Conservation (phyloP, 2,329 filamentous ascomycete species). For the Calonectria pseudoreteaudii region DNA sequence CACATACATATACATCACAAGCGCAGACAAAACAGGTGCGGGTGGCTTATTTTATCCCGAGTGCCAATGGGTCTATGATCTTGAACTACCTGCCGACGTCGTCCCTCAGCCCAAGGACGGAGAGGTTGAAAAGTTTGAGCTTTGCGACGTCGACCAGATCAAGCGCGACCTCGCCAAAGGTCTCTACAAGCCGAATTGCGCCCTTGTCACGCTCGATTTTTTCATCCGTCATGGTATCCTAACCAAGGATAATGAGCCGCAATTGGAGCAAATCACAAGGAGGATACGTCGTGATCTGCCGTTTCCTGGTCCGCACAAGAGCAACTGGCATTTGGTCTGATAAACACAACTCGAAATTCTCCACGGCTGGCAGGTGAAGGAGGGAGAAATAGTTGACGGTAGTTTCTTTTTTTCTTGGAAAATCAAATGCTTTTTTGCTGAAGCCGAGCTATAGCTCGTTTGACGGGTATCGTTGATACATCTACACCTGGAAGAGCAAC, state of each 20-base stretch:
- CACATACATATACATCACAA: conserved; percentile 87
- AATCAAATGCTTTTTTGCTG: conserved; percentile 16
- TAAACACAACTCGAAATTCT: not conserved
- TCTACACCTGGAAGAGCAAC: conserved; percentile 35
- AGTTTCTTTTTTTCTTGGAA: not conserved
- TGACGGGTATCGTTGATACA: conserved; percentile 43
- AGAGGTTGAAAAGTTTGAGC: conserved; percentile 87
- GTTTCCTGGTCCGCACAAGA: conserved; percentile 77
- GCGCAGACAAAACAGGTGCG: conserved; percentile 82
- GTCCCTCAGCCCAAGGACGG: conserved; percentile 83
- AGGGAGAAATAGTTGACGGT: not conserved
- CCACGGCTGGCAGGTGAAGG: not conserved
- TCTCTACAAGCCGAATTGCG: conserved; percentile 94
- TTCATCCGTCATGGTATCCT: conserved; percentile 87
- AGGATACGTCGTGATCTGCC: conserved; percentile 83
- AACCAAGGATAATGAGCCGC: conserved; percentile 80
- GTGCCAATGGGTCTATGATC: conserved; percentile 90
- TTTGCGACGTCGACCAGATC: conserved; percentile 83
- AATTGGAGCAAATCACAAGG: conserved; percentile 80
- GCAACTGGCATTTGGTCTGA: conserved; percentile 42
- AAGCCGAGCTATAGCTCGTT: conserved; percentile 26
- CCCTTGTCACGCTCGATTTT: conserved; percentile 87
- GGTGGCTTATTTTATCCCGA: conserved; percentile 88
- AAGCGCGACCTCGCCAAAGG: conserved; percentile 75
- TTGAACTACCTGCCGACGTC: conserved; percentile 78